These are phyloP conservation scores for Fusarium sp. DNA, from an alignment of 2,329 filamentous ascomycete genomes.

Conservation along the genomic window DNA sequence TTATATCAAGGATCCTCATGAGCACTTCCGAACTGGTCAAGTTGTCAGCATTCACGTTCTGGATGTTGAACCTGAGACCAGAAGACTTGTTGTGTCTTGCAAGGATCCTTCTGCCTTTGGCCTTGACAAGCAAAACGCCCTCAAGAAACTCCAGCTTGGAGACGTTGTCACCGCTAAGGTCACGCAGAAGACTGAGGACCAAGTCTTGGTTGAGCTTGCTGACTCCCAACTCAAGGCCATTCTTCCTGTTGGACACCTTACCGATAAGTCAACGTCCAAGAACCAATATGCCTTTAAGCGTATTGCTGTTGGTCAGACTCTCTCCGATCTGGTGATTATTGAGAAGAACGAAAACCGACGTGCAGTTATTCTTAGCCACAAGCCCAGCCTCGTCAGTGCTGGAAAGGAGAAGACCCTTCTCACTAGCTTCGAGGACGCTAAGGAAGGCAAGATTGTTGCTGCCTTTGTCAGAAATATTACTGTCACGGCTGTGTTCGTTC, in stretches of 20 bases:
- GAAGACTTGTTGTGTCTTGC: conserved; percentile 88
- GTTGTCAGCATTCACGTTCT: conserved; percentile 92
- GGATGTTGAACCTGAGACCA: conserved; percentile 77
- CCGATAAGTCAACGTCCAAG: conserved; percentile 86
- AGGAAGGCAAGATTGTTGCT: conserved; percentile 74
- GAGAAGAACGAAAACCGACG: conserved; percentile 84
- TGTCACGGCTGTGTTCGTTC: conserved; percentile 84
- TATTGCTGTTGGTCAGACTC: conserved; percentile 84
- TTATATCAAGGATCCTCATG: conserved; percentile 87
- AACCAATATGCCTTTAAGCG: conserved; percentile 81
- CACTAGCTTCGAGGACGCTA: conserved; percentile 77
- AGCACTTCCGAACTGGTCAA: conserved; percentile 91
- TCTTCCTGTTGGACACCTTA: conserved; percentile 81
- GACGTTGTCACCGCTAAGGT: conserved; percentile 82
- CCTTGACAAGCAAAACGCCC: conserved; percentile 78
- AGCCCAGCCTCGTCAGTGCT: conserved; percentile 83
- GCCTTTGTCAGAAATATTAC: conserved; percentile 92
- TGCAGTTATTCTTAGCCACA: conserved; percentile 82
- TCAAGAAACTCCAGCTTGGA: conserved; percentile 80
- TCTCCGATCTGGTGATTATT: conserved; percentile 87
- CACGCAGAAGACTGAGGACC: conserved; percentile 82
- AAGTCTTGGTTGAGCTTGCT: conserved; percentile 80
- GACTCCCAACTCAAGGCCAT: conserved; percentile 81
- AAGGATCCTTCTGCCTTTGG: conserved; percentile 87
- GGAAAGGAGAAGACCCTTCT: conserved; percentile 79